Evolutionary conservation across 495 filamentous ascomycete species (phyloP).

Genomic region (Hypoxylon intermedium): DNA sequence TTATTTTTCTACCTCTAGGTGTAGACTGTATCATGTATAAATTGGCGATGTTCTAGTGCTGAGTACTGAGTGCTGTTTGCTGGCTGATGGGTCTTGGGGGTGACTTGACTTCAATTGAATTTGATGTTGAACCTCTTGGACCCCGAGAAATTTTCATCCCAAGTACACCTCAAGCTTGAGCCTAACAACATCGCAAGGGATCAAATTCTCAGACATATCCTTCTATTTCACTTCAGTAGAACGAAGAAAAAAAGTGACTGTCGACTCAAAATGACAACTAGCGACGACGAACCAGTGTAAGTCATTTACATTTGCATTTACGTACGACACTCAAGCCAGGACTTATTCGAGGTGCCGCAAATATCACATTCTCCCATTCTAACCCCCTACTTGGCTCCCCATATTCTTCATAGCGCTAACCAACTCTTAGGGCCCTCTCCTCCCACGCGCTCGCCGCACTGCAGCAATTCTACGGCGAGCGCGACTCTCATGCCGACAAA

Average conservation of each 20-base stretch:
- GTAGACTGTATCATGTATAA: too few species aligned
- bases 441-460: conserved; percentile 66
- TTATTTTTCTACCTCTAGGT: too few species aligned
- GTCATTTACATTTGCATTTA: too few species aligned
- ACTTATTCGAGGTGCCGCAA: background rate
- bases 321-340: too few species aligned
- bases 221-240: background rate
- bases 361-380: background rate
- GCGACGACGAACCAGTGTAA: conserved; percentile 54
- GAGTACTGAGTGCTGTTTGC: too few species aligned
- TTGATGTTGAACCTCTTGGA: conserved; percentile 22
- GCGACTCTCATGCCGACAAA: conserved; percentile 64
- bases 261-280: conserved; percentile 41
- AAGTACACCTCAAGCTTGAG: background rate
- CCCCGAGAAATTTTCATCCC: conserved; percentile 23
- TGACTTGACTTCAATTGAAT: conserved; percentile 13
- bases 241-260: background rate
- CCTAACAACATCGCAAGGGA: conserved; percentile 3
- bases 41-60: too few species aligned
- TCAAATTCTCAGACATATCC: background rate
- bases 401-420: background rate
- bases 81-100: too few species aligned
- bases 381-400: background rate
- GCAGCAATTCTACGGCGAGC: conserved; percentile 71
- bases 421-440: conserved; percentile 60